Evolutionary conservation across 805 yeast genomes (phyloP).

Genomic region (Alloascoidea africana): DNA sequence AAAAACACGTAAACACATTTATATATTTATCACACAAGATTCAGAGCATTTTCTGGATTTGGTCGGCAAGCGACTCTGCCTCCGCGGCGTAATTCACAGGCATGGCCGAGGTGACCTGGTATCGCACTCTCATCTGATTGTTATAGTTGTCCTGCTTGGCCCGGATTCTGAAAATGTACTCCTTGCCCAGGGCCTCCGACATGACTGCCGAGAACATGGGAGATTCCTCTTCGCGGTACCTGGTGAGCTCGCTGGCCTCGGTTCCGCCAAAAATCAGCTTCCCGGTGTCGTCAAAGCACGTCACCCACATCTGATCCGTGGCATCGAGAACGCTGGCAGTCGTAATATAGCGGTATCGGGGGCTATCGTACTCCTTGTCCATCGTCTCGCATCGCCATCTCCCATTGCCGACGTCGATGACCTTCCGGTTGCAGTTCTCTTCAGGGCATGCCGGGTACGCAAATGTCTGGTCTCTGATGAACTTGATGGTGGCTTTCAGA

Average conservation of each 20-base stretch:
- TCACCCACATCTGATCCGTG: constrained; percentile 75
- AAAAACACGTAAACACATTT: too few relatives aligned
- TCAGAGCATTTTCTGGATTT: not conserved
- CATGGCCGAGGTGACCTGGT: constrained; percentile 37
- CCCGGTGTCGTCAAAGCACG: constrained; percentile 80
- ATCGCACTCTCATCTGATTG: constrained; percentile 63
- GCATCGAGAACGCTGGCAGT: constrained; percentile 66
- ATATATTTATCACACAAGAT: too few relatives aligned
- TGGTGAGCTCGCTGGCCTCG: constrained; percentile 45
- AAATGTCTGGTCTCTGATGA: constrained; percentile 58
- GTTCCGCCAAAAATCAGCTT: constrained; percentile 43
- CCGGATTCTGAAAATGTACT: constrained; percentile 59
- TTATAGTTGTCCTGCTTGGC: constrained; percentile 79
- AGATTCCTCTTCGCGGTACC: constrained; percentile 30
- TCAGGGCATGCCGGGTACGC: constrained; percentile 78
- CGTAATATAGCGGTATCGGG: constrained; percentile 68
- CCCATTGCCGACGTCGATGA: constrained; percentile 55
- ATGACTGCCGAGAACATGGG: constrained; percentile 29
- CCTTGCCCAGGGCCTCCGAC: constrained; percentile 42
- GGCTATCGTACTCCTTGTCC: constrained; percentile 49
- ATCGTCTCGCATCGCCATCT: constrained; percentile 93
- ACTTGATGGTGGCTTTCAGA: constrained; percentile 60
- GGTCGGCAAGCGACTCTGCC: constrained; percentile 9
- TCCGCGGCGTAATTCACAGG: constrained; percentile 18
- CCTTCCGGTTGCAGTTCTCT: constrained; percentile 73